These are phyloP conservation scores for Cadophora gregata DNA, from an alignment of 2,329 filamentous ascomycete species.

Conservation along the genomic window DNA sequence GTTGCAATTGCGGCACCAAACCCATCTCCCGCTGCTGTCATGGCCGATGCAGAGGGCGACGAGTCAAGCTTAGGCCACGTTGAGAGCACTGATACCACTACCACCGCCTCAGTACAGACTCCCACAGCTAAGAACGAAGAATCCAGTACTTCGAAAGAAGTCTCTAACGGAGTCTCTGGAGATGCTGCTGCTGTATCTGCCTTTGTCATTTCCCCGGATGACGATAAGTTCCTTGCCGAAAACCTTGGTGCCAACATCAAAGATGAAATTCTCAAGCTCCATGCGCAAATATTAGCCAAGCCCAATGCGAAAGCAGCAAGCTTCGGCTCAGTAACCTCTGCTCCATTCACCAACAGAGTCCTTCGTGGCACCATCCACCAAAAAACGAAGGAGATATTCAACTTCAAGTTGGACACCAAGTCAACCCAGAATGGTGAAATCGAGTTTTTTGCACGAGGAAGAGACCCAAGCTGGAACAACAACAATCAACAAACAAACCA, in stretches of 20 bases:
- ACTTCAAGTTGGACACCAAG: conserved; percentile 64
- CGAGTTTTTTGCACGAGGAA: conserved; percentile 56
- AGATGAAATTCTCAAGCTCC: conserved; percentile 57
- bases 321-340: conserved; percentile 58
- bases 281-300: conserved; percentile 57
- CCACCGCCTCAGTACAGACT: too few species aligned
- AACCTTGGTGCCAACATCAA: conserved; percentile 59
- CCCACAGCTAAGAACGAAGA: background rate
- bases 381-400: conserved; percentile 65
- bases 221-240: conserved; percentile 50
- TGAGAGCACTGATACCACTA: background rate
- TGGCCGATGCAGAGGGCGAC: background rate
- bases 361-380: conserved; percentile 66
- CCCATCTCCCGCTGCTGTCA: background rate
- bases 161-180: background rate
- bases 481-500: background rate
- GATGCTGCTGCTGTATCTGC: background rate
- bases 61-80: background rate
- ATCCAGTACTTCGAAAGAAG: background rate
- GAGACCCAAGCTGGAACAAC: conserved; percentile 16
- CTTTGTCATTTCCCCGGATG: conserved; percentile 50
- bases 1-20: background rate
- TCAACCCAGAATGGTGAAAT: conserved; percentile 65
- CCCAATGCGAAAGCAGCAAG: conserved; percentile 61
- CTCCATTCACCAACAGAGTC: conserved; percentile 64